phyloP scores from a whole-genome alignment of 192 early-diverging fungal species.

The Rhizophagus clarus region DNA sequence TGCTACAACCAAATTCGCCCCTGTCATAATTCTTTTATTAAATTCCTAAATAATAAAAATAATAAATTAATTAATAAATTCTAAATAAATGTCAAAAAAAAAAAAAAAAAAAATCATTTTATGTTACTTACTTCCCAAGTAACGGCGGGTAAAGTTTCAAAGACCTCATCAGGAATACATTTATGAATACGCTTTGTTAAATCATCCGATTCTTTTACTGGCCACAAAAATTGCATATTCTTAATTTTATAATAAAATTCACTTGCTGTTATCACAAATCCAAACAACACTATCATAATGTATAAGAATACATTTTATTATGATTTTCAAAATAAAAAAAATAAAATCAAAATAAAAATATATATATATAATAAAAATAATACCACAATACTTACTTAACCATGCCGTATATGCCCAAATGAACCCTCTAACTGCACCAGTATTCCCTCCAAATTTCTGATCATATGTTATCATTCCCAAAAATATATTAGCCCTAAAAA shows the following conservation, averaged over 20 bases:
- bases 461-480: background rate
- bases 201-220: background rate
- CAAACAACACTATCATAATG: background rate
- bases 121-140: background rate
- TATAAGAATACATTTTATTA: background rate
- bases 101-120: background rate
- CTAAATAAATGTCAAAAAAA: no score
- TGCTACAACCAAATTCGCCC: constrained; percentile 18
- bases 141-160: background rate
- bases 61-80: background rate
- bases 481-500: background rate
- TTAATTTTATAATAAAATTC: background rate
- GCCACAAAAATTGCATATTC: background rate
- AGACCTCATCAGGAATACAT: background rate
- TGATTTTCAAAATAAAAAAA: background rate
- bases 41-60: background rate
- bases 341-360: no score
- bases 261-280: background rate
- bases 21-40: background rate
- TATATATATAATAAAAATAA: background rate
- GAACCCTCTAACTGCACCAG: background rate
- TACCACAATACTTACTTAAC: background rate
- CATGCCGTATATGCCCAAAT: background rate
- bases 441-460: no score
- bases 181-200: background rate